Evolutionary conservation across 441 rosid species (phyloP), one percentile per base, ranked within the genome.

Genomic region (Rhodomyrtus psidioides): DNA sequence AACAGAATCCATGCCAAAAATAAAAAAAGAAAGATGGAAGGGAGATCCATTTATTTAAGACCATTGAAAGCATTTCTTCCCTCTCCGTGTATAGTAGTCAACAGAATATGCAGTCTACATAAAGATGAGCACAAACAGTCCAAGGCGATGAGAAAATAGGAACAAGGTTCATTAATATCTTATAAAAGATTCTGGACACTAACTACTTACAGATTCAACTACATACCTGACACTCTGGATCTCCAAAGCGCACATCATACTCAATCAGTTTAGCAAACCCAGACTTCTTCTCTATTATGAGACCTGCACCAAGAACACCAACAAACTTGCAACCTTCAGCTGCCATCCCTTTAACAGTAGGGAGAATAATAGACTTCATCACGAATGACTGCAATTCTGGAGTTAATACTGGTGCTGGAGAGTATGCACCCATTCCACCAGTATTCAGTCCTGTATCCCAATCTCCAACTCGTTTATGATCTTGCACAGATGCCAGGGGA

Each of bases 171-270:
- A 55, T 55, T 19, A 55, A 55, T 55, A 24, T 55, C 8, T 55
- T 9, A 55, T 23, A 23, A 23, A 26, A 23, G 12, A 55, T 55
- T 23, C 58, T 55, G n/a, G 58, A 23, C n/a, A 55, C 58, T 55
- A 55, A 55, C 58, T 55, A 55, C n/a, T 55, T 23, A 55, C 34
- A 24, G 42, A 59, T 55, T 55, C 26, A 62, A 83, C 85, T 75
- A 86, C 94, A 86, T 19, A 97, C 99, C 96, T 97, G 99, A 86
- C 99, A 97, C 88, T 97, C 99, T 2, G 98, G 98, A 91, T 97
- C 99, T 83, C 99, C 99, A 92, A 97, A 97, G 59, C 97, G 97
- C 46, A 97, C 98, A 90, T 97, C 96, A 92, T 93, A 97, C 92
- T 95, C 99, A 27, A 96, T 97, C 79, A 97, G 90, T 92, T 97